phyloP scores from a whole-genome alignment of 2,329 filamentous ascomycete species.

The Scolecobasidium constrictum region DNA sequence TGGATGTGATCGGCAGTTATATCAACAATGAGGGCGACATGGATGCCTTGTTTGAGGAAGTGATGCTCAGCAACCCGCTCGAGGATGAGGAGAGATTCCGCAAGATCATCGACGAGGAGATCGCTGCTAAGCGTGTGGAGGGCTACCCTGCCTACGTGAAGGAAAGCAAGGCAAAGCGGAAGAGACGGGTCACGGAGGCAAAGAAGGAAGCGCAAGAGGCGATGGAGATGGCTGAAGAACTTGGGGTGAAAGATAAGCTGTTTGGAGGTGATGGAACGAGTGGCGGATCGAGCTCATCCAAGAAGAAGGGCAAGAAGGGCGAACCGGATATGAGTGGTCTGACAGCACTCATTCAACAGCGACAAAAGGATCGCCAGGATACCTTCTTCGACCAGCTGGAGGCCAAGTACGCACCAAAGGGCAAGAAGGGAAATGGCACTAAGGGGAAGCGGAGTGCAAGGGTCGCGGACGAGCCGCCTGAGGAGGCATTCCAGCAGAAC shows the following conservation, averaged over 20 bases:
- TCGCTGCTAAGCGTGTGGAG: conserved; percentile 56
- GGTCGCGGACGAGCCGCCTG: conserved; percentile 43
- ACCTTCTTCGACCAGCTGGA: conserved; percentile 64
- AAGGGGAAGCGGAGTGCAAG: conserved; percentile 36
- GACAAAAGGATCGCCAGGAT: conserved; percentile 49
- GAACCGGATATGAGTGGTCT: conserved; percentile 30
- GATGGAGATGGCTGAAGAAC: conserved; percentile 60
- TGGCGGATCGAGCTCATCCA: conserved; percentile 25
- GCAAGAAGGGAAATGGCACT: conserved; percentile 20
- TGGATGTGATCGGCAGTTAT: conserved; percentile 69
- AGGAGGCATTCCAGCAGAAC: conserved; percentile 45
- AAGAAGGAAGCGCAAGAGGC: conserved; percentile 62
- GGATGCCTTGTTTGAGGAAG: conserved; percentile 63
- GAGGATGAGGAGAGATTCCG: conserved; percentile 82
- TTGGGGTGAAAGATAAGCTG: conserved; percentile 62
- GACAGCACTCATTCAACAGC: conserved; percentile 62
- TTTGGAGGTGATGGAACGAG: conserved; percentile 33
- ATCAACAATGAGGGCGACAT: conserved; percentile 62
- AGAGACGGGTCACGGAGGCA: conserved; percentile 49
- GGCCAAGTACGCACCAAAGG: conserved; percentile 56
- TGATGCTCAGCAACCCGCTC: conserved; percentile 78
- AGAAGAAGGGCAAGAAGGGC: conserved; percentile 36
- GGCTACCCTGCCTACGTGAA: conserved; percentile 58
- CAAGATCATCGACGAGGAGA: conserved; percentile 68
- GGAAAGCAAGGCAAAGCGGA: conserved; percentile 55